phyloP scores from a whole-genome alignment of 805 yeast genomes.

The Saturnispora mendoncae region DNA sequence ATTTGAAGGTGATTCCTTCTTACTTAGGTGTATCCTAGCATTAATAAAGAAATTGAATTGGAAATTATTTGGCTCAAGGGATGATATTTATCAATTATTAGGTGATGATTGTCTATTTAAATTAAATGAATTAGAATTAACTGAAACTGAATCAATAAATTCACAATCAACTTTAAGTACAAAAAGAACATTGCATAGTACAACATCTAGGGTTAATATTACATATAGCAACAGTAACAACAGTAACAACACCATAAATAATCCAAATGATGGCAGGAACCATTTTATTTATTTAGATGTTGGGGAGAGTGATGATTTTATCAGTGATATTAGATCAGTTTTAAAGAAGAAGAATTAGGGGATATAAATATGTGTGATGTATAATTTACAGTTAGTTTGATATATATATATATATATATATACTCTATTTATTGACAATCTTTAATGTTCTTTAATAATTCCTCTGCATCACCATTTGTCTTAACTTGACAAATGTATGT shows the following conservation, averaged over 20 bases:
- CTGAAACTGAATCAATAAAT: constrained; percentile 3
- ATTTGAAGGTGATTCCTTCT: constrained; percentile 52
- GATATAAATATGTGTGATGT: neutral
- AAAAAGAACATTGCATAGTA: neutral
- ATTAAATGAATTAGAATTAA: constrained; percentile 18
- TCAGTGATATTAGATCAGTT: constrained; percentile 33
- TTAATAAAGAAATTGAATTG: constrained; percentile 40
- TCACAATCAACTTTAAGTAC: constrained; percentile 3
- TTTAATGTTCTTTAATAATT: constrained; percentile 31
- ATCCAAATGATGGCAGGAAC: constrained; percentile 12
- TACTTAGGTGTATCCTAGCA: constrained; percentile 47
- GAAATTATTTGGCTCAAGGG: constrained; percentile 41
- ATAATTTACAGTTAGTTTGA: too few relatives aligned
- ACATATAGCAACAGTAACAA: neutral
- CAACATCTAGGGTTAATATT: neutral
- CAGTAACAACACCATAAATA: neutral
- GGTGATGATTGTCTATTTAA: constrained; percentile 28
- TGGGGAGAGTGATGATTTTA: constrained; percentile 43
- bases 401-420: neutral
- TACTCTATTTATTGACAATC: constrained; percentile 16
- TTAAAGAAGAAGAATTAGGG: constrained; percentile 22
- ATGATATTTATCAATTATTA: constrained; percentile 37
- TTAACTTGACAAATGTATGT: constrained; percentile 73
- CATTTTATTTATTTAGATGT: constrained; percentile 34
- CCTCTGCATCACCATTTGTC: constrained; percentile 58